Evolutionary conservation across 139 green algal genomes (phyloP), one percentile per base, ranked within the genome.

Genomic region (Chlamydomonas incerta): DNA sequence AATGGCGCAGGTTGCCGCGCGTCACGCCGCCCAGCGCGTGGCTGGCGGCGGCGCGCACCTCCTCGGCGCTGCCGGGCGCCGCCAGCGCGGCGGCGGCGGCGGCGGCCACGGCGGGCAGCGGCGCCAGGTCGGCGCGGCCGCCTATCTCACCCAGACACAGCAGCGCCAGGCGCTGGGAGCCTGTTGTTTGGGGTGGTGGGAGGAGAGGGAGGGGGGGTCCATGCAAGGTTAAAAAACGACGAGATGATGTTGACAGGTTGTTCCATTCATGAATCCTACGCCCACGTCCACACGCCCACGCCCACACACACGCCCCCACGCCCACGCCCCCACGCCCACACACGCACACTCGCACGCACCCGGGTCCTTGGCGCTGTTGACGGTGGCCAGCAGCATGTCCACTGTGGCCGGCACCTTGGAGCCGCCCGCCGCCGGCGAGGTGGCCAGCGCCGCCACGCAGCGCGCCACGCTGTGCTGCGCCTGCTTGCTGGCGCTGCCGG

Each of bases 111-210:
- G 80, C 74, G 8, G 85, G 75, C 70, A 92, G 91, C 55, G 72
- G 79, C 23, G 87, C 92, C 17, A 99, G 87, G 90, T 98, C 94
- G 23, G 87, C 79, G 14, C 87, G 77, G 29, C 93, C 89, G 34
- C 95, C 95, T 35, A 99, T 93, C 89, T 98, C 96, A 10, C 97
- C 97, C 24, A 99, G 75, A 71, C 88, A 95, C 71, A 98, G 91
- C 77, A 99, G 95, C 1, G 95, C 90, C 70, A 99, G 93, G 41
- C 96, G 87, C 84, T 93, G 89, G 34, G 79, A 29, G 66, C 73
- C 79, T 63, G 75, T 63, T 14, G 18, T 20, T 34, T 52, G 10
- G 68, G 20, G 34, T 3, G 10, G 21, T 13, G 67, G 26, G 60
- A 41, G 60, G 73, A 26, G 18, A 26, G 47, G 26, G 47, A 50